Conservation (phyloP, 768 basidiomycete species). For the Auriscalpium microsporum region DNA sequence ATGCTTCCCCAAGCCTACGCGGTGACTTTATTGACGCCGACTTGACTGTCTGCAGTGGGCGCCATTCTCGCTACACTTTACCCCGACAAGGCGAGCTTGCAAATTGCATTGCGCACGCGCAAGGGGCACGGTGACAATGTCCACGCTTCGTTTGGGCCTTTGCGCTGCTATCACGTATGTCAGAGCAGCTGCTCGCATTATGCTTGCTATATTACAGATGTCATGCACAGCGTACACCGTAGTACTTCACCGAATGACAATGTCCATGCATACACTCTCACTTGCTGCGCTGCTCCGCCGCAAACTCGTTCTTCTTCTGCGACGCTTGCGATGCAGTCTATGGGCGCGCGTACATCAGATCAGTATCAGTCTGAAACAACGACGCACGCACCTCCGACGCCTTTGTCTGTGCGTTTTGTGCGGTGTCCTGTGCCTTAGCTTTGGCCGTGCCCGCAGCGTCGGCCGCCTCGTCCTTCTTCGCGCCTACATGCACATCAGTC, state of each 20-base stretch:
- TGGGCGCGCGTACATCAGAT: background rate
- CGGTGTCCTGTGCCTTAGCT: slow-evolving; percentile 1
- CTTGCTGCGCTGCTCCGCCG: background rate
- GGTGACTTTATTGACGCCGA: no score
- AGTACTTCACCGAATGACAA: background rate
- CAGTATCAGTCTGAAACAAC: background rate
- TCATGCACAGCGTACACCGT: background rate
- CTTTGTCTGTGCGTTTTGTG: slow-evolving; percentile 1
- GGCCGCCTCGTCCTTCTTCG: slow-evolving; percentile 1
- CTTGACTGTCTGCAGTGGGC: no score
- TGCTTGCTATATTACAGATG: background rate
- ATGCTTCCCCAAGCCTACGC: no score
- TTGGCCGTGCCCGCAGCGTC: background rate
- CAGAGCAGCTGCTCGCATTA: no score
- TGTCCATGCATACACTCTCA: background rate
- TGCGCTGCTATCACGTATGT: no score
- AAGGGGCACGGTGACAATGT: no score
- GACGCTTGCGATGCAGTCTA: slow-evolving; percentile 4
- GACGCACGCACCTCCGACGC: slow-evolving; percentile 2
- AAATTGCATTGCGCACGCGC: no score
- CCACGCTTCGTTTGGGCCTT: no score
- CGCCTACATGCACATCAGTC: background rate
- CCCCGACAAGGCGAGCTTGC: no score
- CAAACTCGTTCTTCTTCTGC: background rate
- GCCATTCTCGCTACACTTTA: no score